Evolutionary conservation across 2,329 filamentous ascomycete genomes (phyloP).

Genomic region (Corynespora cassiicola): DNA sequence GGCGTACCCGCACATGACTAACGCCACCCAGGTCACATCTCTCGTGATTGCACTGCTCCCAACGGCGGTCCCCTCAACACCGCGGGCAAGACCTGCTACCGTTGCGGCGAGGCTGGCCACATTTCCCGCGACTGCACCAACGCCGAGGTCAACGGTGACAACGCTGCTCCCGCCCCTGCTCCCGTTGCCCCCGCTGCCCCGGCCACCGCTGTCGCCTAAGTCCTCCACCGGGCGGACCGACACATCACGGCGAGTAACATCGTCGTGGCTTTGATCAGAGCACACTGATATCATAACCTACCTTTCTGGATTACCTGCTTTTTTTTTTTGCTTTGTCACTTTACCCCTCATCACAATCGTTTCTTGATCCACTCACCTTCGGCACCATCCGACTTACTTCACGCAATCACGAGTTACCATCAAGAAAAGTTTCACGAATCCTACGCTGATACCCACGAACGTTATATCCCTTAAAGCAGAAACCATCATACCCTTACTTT

Average conservation of each 20-base stretch:
- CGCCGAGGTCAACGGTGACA: conserved; percentile 62
- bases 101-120: conserved; percentile 93
- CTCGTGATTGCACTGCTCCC: conserved; percentile 91
- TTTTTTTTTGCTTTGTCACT: conserved; percentile 19
- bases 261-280: conserved; percentile 11
- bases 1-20: conserved; percentile 5
- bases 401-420: conserved; percentile 45
- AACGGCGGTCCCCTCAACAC: conserved; percentile 96
- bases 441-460: conserved; percentile 53
- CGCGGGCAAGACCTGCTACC: conserved; percentile 98
- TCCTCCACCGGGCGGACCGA: conserved; percentile 3
- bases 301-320: conserved; percentile 15
- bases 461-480: conserved; percentile 44
- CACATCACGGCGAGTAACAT: conserved; percentile 26
- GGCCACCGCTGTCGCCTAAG: conserved; percentile 48
- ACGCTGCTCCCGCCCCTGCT: conserved; percentile 31
- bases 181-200: conserved; percentile 48
- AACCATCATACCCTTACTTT: conserved; percentile 45
- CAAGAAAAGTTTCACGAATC: conserved; percentile 49
- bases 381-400: conserved; percentile 43
- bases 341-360: conserved; percentile 36
- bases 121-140: conserved; percentile 95
- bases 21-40: conserved; percentile 73
- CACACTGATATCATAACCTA: conserved; percentile 14
- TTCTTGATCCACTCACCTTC: conserved; percentile 29